Conservation (phyloP, 2,329 filamentous ascomycete genomes). For the Graphium sp. region DNA sequence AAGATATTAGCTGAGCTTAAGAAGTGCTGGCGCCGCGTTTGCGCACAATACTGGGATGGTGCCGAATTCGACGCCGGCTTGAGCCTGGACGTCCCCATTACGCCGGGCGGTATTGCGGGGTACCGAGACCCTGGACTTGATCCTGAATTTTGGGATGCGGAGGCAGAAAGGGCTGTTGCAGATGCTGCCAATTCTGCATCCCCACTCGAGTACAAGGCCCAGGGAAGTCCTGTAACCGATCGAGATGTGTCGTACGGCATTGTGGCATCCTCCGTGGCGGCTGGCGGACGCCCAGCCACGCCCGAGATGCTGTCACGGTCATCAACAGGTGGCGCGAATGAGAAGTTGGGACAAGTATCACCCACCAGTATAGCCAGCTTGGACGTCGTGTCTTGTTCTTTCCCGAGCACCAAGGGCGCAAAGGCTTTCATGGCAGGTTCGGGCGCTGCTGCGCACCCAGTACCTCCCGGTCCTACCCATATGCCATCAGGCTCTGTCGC, state of each 20-base stretch:
- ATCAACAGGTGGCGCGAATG: constrained; percentile 15
- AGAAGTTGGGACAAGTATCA: no score
- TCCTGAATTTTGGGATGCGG: constrained; percentile 34
- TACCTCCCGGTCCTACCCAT: constrained; percentile 29
- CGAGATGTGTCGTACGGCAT: constrained; percentile 8
- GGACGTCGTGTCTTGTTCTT: constrained; percentile 47
- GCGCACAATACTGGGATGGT: constrained; percentile 75
- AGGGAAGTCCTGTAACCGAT: no score
- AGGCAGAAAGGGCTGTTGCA: no score
- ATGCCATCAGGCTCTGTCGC: constrained; percentile 32
- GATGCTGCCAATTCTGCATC: constrained; percentile 7
- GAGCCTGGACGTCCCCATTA: constrained; percentile 48
- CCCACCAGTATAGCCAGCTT: constrained; percentile 41
- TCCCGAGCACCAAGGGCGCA: constrained; percentile 31
- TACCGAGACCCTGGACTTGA: constrained; percentile 37
- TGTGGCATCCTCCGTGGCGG: neutral
- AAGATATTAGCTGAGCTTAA: constrained; percentile 92
- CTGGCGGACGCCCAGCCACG: constrained; percentile 27
- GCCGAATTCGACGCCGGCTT: constrained; percentile 46
- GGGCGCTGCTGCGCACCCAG: constrained; percentile 38
- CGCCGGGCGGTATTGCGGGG: constrained; percentile 58
- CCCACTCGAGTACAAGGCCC: no score
- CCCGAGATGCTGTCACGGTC: constrained; percentile 22
- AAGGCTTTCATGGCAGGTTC: constrained; percentile 20
- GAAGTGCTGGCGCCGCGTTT: constrained; percentile 91